phyloP scores from a whole-genome alignment of 352 stramenopile species.

The Phytophthora pisi region DNA sequence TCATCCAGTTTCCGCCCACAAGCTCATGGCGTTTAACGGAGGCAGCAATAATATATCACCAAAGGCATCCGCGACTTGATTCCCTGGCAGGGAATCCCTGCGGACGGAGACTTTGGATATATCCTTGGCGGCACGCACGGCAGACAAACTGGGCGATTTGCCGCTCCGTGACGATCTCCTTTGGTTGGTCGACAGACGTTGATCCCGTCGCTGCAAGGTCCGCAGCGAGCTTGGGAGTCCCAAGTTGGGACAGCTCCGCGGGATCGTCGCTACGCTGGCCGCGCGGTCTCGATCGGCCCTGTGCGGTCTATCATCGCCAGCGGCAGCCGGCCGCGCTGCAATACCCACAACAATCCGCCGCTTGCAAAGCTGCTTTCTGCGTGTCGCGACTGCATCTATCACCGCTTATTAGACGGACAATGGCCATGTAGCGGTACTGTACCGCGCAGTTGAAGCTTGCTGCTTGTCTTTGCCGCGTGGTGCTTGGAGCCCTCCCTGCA shows the following conservation, averaged over 20 bases:
- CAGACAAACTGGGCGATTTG: not conserved
- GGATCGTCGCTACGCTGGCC: conserved; percentile 10
- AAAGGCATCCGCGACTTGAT: not conserved
- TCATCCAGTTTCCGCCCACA: no score
- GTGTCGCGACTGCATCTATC: not conserved
- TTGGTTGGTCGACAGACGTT: not conserved
- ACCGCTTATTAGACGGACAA: not conserved
- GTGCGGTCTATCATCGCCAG: no score
- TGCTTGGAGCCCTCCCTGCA: not conserved
- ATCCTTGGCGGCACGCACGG: not conserved
- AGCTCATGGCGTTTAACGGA: not conserved
- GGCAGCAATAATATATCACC: not conserved
- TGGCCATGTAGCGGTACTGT: not conserved
- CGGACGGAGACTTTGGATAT: not conserved
- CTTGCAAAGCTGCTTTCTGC: no score
- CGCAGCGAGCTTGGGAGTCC: not conserved
- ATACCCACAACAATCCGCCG: no score
- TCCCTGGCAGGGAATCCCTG: no score
- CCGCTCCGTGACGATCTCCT: not conserved
- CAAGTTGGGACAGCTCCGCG: not conserved
- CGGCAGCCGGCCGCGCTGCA: no score
- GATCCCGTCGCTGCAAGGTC: not conserved
- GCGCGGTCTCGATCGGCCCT: no score
- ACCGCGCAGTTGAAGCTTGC: not conserved
- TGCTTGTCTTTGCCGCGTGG: not conserved